Conservation (phyloP, 169 alveolate genomes). For the Cryptosporidium tyzzeri region DNA sequence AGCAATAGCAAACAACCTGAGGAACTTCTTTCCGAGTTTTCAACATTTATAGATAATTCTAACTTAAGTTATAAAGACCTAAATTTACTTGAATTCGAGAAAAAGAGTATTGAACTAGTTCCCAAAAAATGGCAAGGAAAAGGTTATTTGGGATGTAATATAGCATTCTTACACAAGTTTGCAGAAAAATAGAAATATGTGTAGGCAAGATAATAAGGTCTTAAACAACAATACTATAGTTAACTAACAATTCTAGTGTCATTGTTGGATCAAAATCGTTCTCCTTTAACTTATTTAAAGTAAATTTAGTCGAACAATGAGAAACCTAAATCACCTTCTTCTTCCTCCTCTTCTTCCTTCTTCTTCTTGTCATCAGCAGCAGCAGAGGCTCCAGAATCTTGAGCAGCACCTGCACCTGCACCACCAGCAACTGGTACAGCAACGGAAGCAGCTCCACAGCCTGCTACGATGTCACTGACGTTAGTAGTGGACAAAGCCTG, state of each 20-base stretch:
- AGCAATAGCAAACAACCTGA: background rate
- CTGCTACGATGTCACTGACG: conserved; percentile 59
- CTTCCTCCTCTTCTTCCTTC: conserved; percentile 68
- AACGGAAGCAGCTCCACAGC: conserved; percentile 64
- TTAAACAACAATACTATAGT: conserved; percentile 72
- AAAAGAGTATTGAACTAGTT: background rate
- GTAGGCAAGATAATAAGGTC: conserved; percentile 26
- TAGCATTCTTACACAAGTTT: conserved; percentile 41
- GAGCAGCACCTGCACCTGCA: conserved; percentile 33
- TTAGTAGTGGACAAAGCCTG: conserved; percentile 51
- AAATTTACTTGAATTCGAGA: conserved; percentile 11
- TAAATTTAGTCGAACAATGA: conserved; percentile 66
- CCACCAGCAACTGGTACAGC: conserved; percentile 64
- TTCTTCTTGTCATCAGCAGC: conserved; percentile 34
- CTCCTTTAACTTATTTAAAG: background rate
- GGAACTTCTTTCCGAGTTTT: background rate
- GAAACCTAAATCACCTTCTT: conserved; percentile 76
- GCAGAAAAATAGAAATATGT: conserved; percentile 7
- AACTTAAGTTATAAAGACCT: conserved; percentile 10
- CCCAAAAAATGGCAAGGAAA: conserved; percentile 50
- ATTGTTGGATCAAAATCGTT: conserved; percentile 8
- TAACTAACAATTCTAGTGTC: conserved; percentile 26
- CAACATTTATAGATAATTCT: background rate
- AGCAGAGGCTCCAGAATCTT: conserved; percentile 24
- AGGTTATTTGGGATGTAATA: conserved; percentile 56